Conservation (phyloP, 2,329 filamentous ascomycete species). For the Leptographium flavum region DNA sequence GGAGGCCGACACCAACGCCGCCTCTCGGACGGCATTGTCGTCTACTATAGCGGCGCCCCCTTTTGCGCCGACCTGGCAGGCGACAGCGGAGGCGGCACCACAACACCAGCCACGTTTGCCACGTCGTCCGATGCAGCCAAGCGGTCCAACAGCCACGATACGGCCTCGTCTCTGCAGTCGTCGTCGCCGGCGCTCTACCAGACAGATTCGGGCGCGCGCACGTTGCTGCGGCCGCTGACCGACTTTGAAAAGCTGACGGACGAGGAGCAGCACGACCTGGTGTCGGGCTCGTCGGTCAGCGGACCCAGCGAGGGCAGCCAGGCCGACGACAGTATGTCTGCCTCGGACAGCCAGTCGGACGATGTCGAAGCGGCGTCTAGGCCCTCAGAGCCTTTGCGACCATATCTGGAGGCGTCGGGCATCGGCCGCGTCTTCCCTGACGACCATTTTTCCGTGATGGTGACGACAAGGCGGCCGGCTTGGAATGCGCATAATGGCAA, state of each 20-base stretch:
- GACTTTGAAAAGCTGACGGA: constrained; percentile 16
- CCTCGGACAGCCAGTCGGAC: constrained; percentile 5
- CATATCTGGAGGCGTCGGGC: constrained; percentile 42
- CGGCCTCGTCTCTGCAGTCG: constrained; percentile 5
- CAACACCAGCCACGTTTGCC: constrained; percentile 33
- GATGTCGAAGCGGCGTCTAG: constrained; percentile 6
- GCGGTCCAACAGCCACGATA: constrained; percentile 12
- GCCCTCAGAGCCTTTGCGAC: constrained; percentile 25
- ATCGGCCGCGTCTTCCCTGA: constrained; percentile 45
- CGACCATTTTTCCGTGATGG: constrained; percentile 47
- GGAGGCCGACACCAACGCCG: too few relatives aligned
- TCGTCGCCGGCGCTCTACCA: too few relatives aligned
- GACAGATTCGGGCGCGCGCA: constrained; percentile 35
- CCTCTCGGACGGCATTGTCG: constrained; percentile 57
- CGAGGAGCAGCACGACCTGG: constrained; percentile 9
- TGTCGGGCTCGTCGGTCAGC: too few relatives aligned
- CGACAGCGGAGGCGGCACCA: constrained; percentile 33
- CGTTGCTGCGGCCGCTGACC: constrained; percentile 35
- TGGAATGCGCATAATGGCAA: constrained; percentile 12
- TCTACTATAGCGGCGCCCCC: constrained; percentile 67
- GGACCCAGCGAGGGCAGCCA: too few relatives aligned
- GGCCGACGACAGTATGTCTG: neutral
- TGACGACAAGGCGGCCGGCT: constrained; percentile 31
- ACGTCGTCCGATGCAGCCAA: constrained; percentile 28
- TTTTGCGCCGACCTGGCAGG: constrained; percentile 73